Evolutionary conservation across 306 rosid species (phyloP).

Genomic region (Rosa lucieae): DNA sequence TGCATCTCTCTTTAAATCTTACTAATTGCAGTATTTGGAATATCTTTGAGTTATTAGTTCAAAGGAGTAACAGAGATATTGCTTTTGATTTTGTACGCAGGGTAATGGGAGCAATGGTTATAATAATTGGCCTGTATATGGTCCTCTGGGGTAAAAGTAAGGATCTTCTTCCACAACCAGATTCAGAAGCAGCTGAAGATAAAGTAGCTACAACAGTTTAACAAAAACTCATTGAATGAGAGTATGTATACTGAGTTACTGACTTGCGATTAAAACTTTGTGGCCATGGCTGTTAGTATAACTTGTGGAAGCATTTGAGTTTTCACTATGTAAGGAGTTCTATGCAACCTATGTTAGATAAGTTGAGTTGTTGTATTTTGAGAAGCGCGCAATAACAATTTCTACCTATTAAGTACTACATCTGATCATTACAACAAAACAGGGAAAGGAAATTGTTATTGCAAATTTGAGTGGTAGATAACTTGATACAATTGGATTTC

Average conservation of each 20-base stretch:
- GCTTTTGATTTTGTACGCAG: conserved; percentile 22
- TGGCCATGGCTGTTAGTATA: neutral
- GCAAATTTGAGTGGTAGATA: no score
- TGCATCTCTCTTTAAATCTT: neutral
- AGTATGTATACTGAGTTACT: neutral
- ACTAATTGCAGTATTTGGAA: neutral
- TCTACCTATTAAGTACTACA: neutral
- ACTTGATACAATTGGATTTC: no score
- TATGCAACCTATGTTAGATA: neutral
- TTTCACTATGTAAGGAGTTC: neutral
- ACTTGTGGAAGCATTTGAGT: neutral
- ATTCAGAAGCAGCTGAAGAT: neutral
- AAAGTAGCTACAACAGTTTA: conserved; percentile 14
- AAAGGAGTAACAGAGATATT: neutral
- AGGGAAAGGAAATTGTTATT: neutral
- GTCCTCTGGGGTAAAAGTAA: conserved; percentile 57
- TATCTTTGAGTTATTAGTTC: neutral
- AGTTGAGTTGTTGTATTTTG: neutral
- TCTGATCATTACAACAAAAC: neutral
- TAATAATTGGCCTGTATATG: conserved; percentile 46
- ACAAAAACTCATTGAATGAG: conserved; percentile 9
- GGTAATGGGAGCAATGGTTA: conserved; percentile 45
- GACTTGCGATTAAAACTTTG: conserved; percentile 1
- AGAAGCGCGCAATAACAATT: no score
- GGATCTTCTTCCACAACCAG: conserved; percentile 19